A percentile compares a stretch with the other conserved stretches of the same genome.
These are phyloP conservation scores for Tricholoma flavovirens DNA, from an alignment of 768 basidiomycete species.

Conservation along the genomic window DNA sequence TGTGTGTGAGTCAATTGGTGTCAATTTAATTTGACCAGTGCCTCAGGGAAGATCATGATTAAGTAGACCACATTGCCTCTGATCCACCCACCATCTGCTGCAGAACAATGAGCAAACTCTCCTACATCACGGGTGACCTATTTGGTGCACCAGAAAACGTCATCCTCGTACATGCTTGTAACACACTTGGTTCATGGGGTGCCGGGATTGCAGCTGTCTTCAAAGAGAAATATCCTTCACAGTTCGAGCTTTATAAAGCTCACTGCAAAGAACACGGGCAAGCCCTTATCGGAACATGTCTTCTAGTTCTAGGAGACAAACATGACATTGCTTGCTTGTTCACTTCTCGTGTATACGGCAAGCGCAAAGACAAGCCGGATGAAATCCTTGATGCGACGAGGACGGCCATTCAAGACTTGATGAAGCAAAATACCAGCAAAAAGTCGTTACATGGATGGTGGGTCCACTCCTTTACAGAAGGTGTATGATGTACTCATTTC, in stretches of 20 bases:
- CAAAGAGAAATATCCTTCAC: constrained; percentile 27
- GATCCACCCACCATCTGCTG: neutral
- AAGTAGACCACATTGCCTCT: neutral
- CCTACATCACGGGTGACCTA: constrained; percentile 29
- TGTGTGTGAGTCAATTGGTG: neutral
- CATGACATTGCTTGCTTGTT: constrained; percentile 37
- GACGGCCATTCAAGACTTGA: constrained; percentile 27
- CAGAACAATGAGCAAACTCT: constrained; percentile 17
- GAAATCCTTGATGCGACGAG: constrained; percentile 33
- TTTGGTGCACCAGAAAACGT: constrained; percentile 29
- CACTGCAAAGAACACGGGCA: constrained; percentile 25
- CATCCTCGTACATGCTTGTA: constrained; percentile 38
- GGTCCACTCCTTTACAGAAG: constrained; percentile 6
- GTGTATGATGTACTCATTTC: neutral
- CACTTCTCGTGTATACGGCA: constrained; percentile 35
- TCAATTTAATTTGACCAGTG: neutral
- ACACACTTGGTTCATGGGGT: constrained; percentile 36
- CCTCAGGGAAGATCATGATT: too few species aligned
- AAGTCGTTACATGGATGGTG: constrained; percentile 37
- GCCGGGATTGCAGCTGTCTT: constrained; percentile 34
- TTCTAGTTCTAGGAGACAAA: constrained; percentile 28
- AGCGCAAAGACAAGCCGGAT: constrained; percentile 29
- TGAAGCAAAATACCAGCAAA: constrained; percentile 25
- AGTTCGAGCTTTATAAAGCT: constrained; percentile 28
- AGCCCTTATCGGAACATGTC: constrained; percentile 31